Evolutionary conservation across 805 yeast species (phyloP).

Genomic region (Saturnispora sekii): DNA sequence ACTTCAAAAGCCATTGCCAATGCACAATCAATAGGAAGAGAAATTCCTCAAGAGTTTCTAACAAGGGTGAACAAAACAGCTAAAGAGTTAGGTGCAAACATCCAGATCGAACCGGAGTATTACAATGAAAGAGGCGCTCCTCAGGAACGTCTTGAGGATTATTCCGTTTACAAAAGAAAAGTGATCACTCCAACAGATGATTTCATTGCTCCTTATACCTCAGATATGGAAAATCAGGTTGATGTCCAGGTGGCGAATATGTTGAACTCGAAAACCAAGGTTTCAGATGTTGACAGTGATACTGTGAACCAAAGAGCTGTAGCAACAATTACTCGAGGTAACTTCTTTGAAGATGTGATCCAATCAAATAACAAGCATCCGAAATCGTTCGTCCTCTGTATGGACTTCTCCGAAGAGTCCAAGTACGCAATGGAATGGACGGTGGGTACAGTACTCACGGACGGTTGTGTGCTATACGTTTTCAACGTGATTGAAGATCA

Average conservation of each 20-base stretch:
- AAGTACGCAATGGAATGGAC: conserved; percentile 81
- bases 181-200: conserved; percentile 34
- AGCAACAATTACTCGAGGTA: conserved; percentile 62
- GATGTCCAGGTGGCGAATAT: conserved; percentile 51
- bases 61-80: conserved; percentile 25
- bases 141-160: conserved; percentile 44
- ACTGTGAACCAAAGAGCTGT: conserved; percentile 47
- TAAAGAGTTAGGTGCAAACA: conserved; percentile 32
- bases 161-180: conserved; percentile 48
- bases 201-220: conserved; percentile 49
- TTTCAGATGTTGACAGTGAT: conserved; percentile 48
- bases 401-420: conserved; percentile 79
- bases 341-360: conserved; percentile 39
- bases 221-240: conserved; percentile 54
- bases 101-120: conserved; percentile 32
- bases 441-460: conserved; percentile 73
- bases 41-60: conserved; percentile 25
- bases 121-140: conserved; percentile 42
- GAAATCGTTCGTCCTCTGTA: conserved; percentile 65
- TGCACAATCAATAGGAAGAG: conserved; percentile 35
- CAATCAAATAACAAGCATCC: conserved; percentile 17
- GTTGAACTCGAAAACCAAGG: conserved; percentile 42
- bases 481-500: conserved; percentile 46
- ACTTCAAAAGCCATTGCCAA: conserved; percentile 50
- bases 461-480: conserved; percentile 72